Base-by-base conservation (phyloP, 352 stramenopile genomes). In the Thalassiosira mediterranea region DNA sequence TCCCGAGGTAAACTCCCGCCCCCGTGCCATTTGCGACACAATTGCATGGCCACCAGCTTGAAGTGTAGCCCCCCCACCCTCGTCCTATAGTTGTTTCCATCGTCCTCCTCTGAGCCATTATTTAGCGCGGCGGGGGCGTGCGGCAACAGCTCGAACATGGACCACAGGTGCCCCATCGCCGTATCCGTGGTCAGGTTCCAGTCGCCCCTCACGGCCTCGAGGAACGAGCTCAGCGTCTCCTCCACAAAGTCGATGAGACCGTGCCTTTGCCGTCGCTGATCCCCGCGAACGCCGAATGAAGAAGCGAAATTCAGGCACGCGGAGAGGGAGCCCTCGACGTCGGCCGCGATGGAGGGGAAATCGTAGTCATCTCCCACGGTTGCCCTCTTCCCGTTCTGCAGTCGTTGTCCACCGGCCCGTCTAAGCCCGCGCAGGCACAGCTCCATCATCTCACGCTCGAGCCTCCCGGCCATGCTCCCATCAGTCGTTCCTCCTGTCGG, bases 61-160 rank as follows among this genome's bases (percentile, higher is more conserved):
- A 79, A 79, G 32, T 79, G 37, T 40, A 79, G 32, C 32, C 38
- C 11, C 17, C 25, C 7, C 31, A 73, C 15, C 28, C 53, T 32
- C 2, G 13, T 23, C 51, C 44, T 10, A 23, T 53, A 53, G 44
- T 7, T 25, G 53, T 38, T 40, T 26, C 25, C 44, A 26, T 40
- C n/a, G 5, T 57, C 11, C 13, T 51, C 15, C 8, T 26, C 54
- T 26, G 17, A 54, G 51, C n/a, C 40, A 51, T 51, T 21, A 26
- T 13, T 48, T 37, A 29, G 34, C 37, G 19, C 28, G 15, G 1
- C 25, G 4, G 64, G 1, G 29, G 28, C 32, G 56, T 5, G 60
- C n/a, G 76, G 62, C 5, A 79, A 29, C 23, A 54, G 28, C 53
- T 84, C 76, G 63, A 74, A 79, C 23, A 79, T 63, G 15, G 48